Conservation (phyloP, 805 yeast genomes). For the Candida tibetensis region DNA sequence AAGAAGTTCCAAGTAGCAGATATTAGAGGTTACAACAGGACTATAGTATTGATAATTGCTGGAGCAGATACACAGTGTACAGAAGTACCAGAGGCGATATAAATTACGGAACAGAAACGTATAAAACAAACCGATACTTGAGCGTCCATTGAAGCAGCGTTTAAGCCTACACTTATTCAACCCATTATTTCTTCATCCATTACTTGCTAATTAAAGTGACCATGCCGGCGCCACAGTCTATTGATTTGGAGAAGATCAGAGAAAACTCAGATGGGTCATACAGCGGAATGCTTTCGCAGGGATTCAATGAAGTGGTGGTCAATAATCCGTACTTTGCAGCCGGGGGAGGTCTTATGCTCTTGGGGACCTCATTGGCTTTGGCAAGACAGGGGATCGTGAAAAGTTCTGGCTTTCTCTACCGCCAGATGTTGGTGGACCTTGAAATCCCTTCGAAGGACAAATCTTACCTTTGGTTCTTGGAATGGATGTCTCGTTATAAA, state of each 20-base stretch:
- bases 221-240: conserved; percentile 11
- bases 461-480: conserved; percentile 90
- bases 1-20: too few relatives aligned
- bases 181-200: too few relatives aligned
- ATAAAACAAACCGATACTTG: too few relatives aligned
- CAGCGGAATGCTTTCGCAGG: conserved; percentile 29
- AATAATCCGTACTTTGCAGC: conserved; percentile 96
- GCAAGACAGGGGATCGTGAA: conserved; percentile 67
- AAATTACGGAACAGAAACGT: too few relatives aligned
- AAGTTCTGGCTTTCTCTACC: conserved; percentile 64
- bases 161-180: too few relatives aligned
- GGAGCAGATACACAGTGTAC: too few relatives aligned
- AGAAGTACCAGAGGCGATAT: too few relatives aligned
- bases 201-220: too few relatives aligned
- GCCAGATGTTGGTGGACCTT: conserved; percentile 84
- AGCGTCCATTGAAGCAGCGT: too few relatives aligned
- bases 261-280: conserved; percentile 37
- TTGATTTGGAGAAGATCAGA: conserved; percentile 38
- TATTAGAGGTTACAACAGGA: too few relatives aligned
- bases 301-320: conserved; percentile 54
- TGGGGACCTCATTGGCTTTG: conserved; percentile 86
- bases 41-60: too few relatives aligned
- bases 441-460: conserved; percentile 93
- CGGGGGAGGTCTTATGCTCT: conserved; percentile 94
- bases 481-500: conserved; percentile 90